Evolutionary conservation across 2,329 filamentous ascomycete genomes (phyloP).

Genomic region (Fusarium denticulatum): DNA sequence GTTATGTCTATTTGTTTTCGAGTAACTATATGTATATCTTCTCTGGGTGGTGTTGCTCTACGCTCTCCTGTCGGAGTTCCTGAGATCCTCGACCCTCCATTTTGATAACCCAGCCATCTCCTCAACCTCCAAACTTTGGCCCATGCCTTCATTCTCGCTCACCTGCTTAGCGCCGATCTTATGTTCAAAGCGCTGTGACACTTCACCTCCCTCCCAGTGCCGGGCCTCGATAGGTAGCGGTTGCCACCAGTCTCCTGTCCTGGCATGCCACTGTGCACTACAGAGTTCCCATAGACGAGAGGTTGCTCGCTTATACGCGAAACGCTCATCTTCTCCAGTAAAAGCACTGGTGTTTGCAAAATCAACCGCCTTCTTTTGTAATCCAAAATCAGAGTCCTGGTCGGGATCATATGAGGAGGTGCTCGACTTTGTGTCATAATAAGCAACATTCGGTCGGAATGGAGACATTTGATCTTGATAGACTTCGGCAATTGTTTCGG

Average conservation of each 20-base stretch:
- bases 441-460: constrained; percentile 81
- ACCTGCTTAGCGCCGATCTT: background rate
- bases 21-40: background rate
- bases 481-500: constrained; percentile 67
- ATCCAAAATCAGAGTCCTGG: constrained; percentile 65
- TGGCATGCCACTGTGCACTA: constrained; percentile 74
- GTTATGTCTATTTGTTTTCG: constrained; percentile 3
- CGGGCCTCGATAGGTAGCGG: constrained; percentile 71
- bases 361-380: constrained; percentile 58
- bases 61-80: constrained; percentile 31
- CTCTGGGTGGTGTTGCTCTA: constrained; percentile 3
- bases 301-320: constrained; percentile 81
- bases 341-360: constrained; percentile 75
- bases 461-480: constrained; percentile 81
- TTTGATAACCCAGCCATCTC: constrained; percentile 53
- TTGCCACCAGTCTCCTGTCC: constrained; percentile 75
- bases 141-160: constrained; percentile 45
- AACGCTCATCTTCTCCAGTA: constrained; percentile 83
- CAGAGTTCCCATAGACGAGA: constrained; percentile 88
- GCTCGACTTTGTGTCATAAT: constrained; percentile 62
- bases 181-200: constrained; percentile 37
- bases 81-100: constrained; percentile 50
- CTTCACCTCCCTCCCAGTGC: constrained; percentile 68
- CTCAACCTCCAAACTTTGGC: constrained; percentile 49
- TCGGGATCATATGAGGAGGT: constrained; percentile 64